Conservation (phyloP, 2,329 filamentous ascomycete species). For the Alternaria consortialis region DNA sequence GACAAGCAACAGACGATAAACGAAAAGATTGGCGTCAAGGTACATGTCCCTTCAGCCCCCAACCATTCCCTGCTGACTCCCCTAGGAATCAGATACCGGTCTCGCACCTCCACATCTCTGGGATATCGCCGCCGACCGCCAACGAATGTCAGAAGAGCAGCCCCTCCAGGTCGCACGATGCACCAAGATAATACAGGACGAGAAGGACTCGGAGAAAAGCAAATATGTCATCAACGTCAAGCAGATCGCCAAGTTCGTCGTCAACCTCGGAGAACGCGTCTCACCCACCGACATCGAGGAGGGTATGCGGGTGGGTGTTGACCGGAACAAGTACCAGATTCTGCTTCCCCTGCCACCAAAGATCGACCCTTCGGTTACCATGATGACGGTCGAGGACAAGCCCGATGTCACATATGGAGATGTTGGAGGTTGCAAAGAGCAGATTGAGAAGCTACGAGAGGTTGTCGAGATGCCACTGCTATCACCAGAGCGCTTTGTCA, state of each 20-base stretch:
- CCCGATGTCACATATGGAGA: conserved; percentile 99
- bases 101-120: conserved; percentile 98
- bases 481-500: conserved; percentile 96
- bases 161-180: conserved; percentile 96
- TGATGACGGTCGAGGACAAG: conserved; percentile 99
- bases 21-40: conserved; percentile 82
- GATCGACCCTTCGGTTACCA: conserved; percentile 98
- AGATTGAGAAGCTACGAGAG: conserved; percentile 98
- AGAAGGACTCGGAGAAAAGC: conserved; percentile 95
- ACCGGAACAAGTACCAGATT: conserved; percentile 99
- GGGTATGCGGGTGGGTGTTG: conserved; percentile 97
- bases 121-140: conserved; percentile 96
- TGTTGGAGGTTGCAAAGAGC: conserved; percentile 98
- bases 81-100: conserved; percentile 94
- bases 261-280: conserved; percentile 95
- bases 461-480: conserved; percentile 98
- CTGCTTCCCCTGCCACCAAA: conserved; percentile 94
- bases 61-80: conserved; percentile 13
- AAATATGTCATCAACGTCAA: conserved; percentile 99
- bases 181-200: conserved; percentile 98
- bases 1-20: conserved; percentile 98
- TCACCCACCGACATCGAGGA: conserved; percentile 99
- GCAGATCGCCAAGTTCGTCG: conserved; percentile 99
- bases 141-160: conserved; percentile 98
- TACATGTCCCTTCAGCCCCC: background rate